phyloP scores from a whole-genome alignment of 2,329 filamentous ascomycete species.

The Monosporascus sp. region DNA sequence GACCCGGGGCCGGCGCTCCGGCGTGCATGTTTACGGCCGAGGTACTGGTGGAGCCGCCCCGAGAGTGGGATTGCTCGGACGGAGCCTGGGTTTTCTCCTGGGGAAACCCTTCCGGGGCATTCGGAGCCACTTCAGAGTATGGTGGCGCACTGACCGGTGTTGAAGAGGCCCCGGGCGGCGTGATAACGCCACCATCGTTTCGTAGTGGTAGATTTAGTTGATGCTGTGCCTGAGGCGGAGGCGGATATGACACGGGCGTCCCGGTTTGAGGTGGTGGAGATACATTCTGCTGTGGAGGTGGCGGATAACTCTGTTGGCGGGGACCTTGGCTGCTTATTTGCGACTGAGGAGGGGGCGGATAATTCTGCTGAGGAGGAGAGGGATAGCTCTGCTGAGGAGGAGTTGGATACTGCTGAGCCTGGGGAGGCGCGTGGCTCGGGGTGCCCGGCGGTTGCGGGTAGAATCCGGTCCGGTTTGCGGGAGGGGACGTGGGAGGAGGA shows the following conservation, averaged over 20 bases:
- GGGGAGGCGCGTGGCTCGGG: slow-evolving; percentile 25
- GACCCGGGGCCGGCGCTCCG: slow-evolving; percentile 38
- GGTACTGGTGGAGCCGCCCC: slow-evolving; percentile 8
- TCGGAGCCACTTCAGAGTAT: slow-evolving; percentile 18
- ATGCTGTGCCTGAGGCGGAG: slow-evolving; percentile 27
- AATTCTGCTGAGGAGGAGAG: slow-evolving; percentile 17
- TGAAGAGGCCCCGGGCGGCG: slow-evolving; percentile 18
- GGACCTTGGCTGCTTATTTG: slow-evolving; percentile 12
- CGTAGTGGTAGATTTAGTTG: slow-evolving; percentile 29
- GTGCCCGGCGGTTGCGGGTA: slow-evolving; percentile 38
- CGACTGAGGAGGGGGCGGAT: slow-evolving; percentile 4
- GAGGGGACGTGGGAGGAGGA: slow-evolving; percentile 42
- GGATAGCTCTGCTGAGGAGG: slow-evolving; percentile 27
- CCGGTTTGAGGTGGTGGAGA: slow-evolving; percentile 33
- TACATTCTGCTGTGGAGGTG: slow-evolving; percentile 25
- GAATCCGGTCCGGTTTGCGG: slow-evolving; percentile 40
- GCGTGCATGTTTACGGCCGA: slow-evolving; percentile 29
- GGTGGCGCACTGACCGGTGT: slow-evolving; percentile 12
- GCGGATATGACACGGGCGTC: slow-evolving; percentile 26
- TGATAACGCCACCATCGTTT: slow-evolving; percentile 29
- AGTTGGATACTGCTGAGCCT: slow-evolving; percentile 28
- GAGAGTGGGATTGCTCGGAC: slow-evolving; percentile 9
- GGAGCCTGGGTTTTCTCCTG: slow-evolving; percentile 24
- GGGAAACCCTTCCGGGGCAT: slow-evolving; percentile 22
- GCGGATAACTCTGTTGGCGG: slow-evolving; percentile 22